Conservation (phyloP, 2,329 filamentous ascomycete genomes). For the Cladosporium phlei region DNA sequence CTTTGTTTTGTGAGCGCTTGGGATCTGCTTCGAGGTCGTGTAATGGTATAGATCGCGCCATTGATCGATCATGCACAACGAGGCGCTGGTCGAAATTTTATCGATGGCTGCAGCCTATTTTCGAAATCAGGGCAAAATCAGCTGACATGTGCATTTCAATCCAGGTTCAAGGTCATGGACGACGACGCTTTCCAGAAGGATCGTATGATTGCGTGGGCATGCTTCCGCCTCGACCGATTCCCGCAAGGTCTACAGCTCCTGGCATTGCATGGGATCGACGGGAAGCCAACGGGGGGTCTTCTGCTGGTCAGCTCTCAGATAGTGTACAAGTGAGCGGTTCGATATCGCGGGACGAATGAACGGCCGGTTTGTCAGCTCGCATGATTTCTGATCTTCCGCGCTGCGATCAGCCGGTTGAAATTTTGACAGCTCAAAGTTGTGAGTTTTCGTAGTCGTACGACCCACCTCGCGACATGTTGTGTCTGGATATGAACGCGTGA, state of each 20-base stretch:
- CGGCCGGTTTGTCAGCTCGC: background rate
- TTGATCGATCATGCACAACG: too few species aligned
- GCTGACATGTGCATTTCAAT: background rate
- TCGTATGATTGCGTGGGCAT: slow-evolving; percentile 80
- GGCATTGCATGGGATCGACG: slow-evolving; percentile 60
- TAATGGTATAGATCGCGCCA: too few species aligned
- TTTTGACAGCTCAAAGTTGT: too few species aligned
- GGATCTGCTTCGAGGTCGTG: too few species aligned
- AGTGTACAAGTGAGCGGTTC: slow-evolving; percentile 8
- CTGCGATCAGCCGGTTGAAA: too few species aligned
- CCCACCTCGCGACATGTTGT: too few species aligned
- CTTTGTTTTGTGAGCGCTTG: background rate
- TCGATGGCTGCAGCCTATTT: background rate
- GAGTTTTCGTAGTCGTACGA: too few species aligned
- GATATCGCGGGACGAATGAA: background rate
- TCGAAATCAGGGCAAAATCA: background rate
- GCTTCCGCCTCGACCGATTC: slow-evolving; percentile 76
- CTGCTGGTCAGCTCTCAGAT: slow-evolving; percentile 56
- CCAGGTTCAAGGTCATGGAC: slow-evolving; percentile 78
- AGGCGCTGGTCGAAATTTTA: too few species aligned
- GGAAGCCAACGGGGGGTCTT: slow-evolving; percentile 60
- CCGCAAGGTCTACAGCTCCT: slow-evolving; percentile 72
- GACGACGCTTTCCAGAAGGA: slow-evolving; percentile 71
- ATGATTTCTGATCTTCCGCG: too few species aligned
- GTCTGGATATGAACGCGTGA: too few species aligned